A percentile compares a stretch with the other conserved stretches of the same genome.
Conservation (phyloP, 768 basidiomycete genomes). For the Leucosporidium creatinivorum region DNA sequence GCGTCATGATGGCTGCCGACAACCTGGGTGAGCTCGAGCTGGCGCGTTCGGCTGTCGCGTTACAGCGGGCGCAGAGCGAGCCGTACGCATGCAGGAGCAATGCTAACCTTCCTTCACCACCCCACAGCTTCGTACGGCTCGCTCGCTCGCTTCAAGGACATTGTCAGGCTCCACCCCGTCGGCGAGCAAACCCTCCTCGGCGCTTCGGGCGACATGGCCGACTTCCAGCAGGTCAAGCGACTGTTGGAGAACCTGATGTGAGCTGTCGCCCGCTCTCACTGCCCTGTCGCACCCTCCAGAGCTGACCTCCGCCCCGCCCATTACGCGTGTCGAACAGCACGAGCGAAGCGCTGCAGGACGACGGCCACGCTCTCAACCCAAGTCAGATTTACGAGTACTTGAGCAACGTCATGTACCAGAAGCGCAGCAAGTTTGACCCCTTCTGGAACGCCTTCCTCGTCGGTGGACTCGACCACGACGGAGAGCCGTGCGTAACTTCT, state of each 20-base stretch:
- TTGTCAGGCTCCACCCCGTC: constrained; percentile 77
- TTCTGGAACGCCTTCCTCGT: constrained; percentile 92
- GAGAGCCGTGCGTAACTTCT: constrained; percentile 8
- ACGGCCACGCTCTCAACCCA: constrained; percentile 77
- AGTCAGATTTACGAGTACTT: constrained; percentile 89
- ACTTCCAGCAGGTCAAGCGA: constrained; percentile 86
- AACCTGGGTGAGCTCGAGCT: constrained; percentile 61
- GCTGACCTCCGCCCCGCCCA: neutral
- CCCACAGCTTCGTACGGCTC: constrained; percentile 85
- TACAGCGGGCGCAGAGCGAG: too few species aligned
- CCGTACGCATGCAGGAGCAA: neutral
- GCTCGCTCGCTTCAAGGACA: constrained; percentile 89
- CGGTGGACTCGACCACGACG: constrained; percentile 77
- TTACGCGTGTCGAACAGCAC: constrained; percentile 34
- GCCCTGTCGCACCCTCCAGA: neutral
- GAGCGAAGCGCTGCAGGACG: constrained; percentile 71
- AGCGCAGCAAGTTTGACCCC: constrained; percentile 81
- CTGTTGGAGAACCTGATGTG: constrained; percentile 66
- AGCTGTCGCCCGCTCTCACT: constrained; percentile 17
- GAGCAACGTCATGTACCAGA: constrained; percentile 78
- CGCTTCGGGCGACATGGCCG: constrained; percentile 92
- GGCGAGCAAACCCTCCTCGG: constrained; percentile 80
- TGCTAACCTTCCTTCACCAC: neutral
- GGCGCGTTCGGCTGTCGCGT: neutral
- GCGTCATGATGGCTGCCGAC: constrained; percentile 97